These are phyloP conservation scores for Canna indica DNA, from an alignment of 176 grass and related monocot genomes.

Conservation along the genomic window DNA sequence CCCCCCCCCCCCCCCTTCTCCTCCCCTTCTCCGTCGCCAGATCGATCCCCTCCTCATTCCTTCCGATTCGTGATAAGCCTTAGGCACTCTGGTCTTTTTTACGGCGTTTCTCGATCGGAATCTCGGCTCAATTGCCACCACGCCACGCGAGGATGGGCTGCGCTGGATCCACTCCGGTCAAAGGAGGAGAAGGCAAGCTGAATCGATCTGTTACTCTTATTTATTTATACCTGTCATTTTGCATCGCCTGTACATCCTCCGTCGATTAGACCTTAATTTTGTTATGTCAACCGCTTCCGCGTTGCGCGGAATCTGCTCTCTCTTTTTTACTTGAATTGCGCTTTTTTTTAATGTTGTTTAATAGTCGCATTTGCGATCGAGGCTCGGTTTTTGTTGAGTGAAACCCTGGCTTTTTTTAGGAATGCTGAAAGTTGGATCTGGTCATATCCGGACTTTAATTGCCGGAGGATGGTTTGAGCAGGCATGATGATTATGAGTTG, in stretches of 20 bases:
- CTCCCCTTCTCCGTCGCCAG: too few relatives aligned
- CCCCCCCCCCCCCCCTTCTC: not conserved
- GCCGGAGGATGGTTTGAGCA: not conserved
- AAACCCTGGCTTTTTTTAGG: not conserved
- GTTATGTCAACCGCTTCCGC: not conserved
- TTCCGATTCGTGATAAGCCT: not conserved
- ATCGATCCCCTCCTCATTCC: not conserved
- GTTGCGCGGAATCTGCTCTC: not conserved
- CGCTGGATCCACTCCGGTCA: conserved; percentile 13
- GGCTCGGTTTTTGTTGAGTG: not conserved
- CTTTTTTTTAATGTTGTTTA: not conserved
- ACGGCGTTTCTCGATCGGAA: conserved; percentile 1
- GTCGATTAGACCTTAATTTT: not conserved
- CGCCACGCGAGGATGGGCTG: conserved; percentile 7
- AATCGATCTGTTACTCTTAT: not conserved
- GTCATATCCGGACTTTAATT: not conserved
- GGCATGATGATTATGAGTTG: not conserved
- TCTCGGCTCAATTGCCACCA: not conserved
- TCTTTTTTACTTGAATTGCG: not conserved
- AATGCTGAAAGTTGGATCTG: not conserved
- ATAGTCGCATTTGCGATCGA: not conserved
- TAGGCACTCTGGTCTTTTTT: not conserved
- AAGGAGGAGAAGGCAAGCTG: not conserved
- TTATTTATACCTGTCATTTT: not conserved
- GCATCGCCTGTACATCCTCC: not conserved